phyloP scores from a whole-genome alignment of 2,329 filamentous ascomycete species.

The Colletotrichum brevisporum region DNA sequence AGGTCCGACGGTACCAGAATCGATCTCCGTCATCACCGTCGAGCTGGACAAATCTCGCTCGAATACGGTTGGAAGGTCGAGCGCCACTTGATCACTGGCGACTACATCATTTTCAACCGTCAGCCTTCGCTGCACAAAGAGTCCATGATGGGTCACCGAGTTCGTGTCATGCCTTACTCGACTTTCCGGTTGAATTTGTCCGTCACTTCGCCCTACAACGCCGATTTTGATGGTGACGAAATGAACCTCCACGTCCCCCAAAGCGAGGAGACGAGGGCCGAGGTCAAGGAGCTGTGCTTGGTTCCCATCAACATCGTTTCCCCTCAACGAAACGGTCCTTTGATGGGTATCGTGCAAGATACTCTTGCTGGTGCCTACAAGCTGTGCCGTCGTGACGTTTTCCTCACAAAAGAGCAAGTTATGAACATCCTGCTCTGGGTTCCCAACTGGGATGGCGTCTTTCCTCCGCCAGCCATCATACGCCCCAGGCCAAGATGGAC shows the following conservation, averaged over 20 bases:
- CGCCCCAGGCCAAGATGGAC: constrained; percentile 96
- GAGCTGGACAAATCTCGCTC: constrained; percentile 85
- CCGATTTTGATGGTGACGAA: constrained; percentile 99
- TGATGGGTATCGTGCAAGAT: constrained; percentile 99
- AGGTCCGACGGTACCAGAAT: constrained; percentile 94
- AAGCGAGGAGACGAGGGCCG: constrained; percentile 94
- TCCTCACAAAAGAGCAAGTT: constrained; percentile 89
- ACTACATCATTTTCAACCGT: constrained; percentile 99
- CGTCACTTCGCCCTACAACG: constrained; percentile 98
- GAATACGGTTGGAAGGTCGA: constrained; percentile 99
- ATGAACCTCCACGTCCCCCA: constrained; percentile 99
- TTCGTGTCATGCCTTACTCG: constrained; percentile 98
- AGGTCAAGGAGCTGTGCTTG: constrained; percentile 94
- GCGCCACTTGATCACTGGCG: constrained; percentile 93
- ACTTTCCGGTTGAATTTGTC: constrained; percentile 98
- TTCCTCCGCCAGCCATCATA: constrained; percentile 92
- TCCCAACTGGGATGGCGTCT: constrained; percentile 95
- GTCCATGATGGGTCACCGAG: constrained; percentile 99
- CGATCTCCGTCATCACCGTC: constrained; percentile 93
- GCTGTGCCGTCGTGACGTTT: constrained; percentile 91
- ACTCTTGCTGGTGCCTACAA: constrained; percentile 98
- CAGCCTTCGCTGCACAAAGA: constrained; percentile 99
- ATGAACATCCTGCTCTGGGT: constrained; percentile 99
- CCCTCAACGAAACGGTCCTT: constrained; percentile 93
- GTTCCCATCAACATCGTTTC: constrained; percentile 99